Evolutionary conservation across 2,329 filamentous ascomycete species (phyloP).

Genomic region (Cercospora zeina): DNA sequence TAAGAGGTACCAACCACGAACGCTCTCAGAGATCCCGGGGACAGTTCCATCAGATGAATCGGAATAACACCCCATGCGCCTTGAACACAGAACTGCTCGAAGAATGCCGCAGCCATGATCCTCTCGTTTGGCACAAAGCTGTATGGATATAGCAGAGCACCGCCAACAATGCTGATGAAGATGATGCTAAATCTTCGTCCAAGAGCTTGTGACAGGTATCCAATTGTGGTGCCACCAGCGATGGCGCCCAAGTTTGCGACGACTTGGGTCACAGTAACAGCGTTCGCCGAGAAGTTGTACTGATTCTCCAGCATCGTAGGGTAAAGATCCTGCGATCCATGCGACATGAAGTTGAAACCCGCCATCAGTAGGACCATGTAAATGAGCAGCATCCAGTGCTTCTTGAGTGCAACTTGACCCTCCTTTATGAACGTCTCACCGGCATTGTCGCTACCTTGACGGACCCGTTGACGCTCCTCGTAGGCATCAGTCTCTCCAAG

Average conservation of each 20-base stretch:
- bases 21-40: constrained; percentile 69
- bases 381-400: constrained; percentile 75
- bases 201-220: constrained; percentile 50
- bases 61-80: constrained; percentile 46
- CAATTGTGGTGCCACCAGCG: constrained; percentile 49
- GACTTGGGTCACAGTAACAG: constrained; percentile 52
- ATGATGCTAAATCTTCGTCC: constrained; percentile 52
- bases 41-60: constrained; percentile 76
- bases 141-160: constrained; percentile 80
- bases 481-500: constrained; percentile 79
- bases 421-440: constrained; percentile 70
- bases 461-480: constrained; percentile 63
- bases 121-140: constrained; percentile 63
- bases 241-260: constrained; percentile 55
- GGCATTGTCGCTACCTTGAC: constrained; percentile 60
- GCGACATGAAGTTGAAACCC: constrained; percentile 89
- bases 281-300: constrained; percentile 54
- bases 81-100: constrained; percentile 57
- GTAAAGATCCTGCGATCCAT: constrained; percentile 69
- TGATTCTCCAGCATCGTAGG: constrained; percentile 62
- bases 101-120: constrained; percentile 79
- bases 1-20: constrained; percentile 74
- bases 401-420: constrained; percentile 73
- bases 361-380: constrained; percentile 88
- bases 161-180: constrained; percentile 60